Conservation (phyloP, 1,284 basidiomycete genomes). For the Microbotryum saponariae region DNA sequence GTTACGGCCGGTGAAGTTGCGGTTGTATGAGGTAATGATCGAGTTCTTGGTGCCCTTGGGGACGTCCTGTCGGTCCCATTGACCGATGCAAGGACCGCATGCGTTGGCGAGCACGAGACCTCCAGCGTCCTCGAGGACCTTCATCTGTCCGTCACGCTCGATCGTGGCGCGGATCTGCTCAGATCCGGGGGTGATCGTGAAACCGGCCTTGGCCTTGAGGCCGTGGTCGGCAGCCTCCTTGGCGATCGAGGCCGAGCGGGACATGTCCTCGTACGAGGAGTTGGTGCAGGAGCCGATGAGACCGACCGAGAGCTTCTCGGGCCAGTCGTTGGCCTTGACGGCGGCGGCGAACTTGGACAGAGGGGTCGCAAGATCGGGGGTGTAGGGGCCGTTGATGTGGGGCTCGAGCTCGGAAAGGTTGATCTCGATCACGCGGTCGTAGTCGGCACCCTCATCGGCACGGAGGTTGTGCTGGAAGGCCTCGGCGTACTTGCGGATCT, state of each 20-base stretch:
- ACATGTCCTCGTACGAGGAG: conserved; percentile 99
- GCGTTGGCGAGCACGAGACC: conserved; percentile 96
- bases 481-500: conserved; percentile 84
- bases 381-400: conserved; percentile 98
- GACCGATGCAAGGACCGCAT: conserved; percentile 97
- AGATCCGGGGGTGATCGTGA: conserved; percentile 96
- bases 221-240: conserved; percentile 80
- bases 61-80: conserved; percentile 95
- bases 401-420: conserved; percentile 96
- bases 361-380: conserved; percentile 89
- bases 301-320: conserved; percentile 89
- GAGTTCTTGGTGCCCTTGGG: conserved; percentile 96
- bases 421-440: conserved; percentile 90
- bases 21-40: conserved; percentile 95
- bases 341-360: conserved; percentile 89
- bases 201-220: conserved; percentile 81
- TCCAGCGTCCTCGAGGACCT: conserved; percentile 74
- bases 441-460: conserved; percentile 82
- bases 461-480: conserved; percentile 85
- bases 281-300: conserved; percentile 99
- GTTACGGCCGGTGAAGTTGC: conserved; percentile 99
- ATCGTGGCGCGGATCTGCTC: conserved; percentile 98
- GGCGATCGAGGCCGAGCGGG: conserved; percentile 89
- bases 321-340: conserved; percentile 95
- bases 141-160: conserved; percentile 88